Conservation (phyloP, 2,329 filamentous ascomycete genomes). For the Alternaria brassicae region DNA sequence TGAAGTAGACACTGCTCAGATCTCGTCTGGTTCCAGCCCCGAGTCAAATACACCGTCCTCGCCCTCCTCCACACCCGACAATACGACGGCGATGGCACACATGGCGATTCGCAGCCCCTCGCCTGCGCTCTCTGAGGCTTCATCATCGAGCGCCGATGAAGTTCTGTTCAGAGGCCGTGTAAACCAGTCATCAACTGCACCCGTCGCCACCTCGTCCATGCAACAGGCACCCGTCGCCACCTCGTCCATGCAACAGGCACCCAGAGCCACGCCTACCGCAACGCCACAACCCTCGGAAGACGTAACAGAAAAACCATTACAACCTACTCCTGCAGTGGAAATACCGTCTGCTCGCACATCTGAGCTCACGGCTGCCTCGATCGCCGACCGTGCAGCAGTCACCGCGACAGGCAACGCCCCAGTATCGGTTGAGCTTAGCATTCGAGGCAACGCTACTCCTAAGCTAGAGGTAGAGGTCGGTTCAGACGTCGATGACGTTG, state of each 20-base stretch:
- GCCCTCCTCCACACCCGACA: conserved; percentile 25
- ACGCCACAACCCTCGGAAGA: background rate
- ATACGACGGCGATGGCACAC: conserved; percentile 37
- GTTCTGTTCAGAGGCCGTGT: conserved; percentile 54
- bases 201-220: background rate
- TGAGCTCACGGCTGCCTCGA: conserved; percentile 8
- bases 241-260: background rate
- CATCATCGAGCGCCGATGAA: conserved; percentile 64
- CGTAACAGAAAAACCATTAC: background rate
- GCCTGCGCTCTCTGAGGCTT: conserved; percentile 33
- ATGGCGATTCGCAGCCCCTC: conserved; percentile 51
- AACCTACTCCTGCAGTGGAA: background rate
- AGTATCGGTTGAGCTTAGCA: conserved; percentile 15
- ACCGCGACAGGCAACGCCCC: background rate
- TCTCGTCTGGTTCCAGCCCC: conserved; percentile 11
- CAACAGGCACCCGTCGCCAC: background rate
- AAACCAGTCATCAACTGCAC: conserved; percentile 10
- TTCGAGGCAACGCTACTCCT: conserved; percentile 12
- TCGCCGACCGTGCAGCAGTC: conserved; percentile 1
- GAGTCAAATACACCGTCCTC: conserved; percentile 25
- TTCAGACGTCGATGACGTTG: conserved; percentile 35
- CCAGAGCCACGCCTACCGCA: background rate
- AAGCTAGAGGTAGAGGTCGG: conserved; percentile 13
- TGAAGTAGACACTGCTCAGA: conserved; percentile 10
- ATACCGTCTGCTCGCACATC: background rate